Conservation (phyloP, 176 grass and related monocot genomes). For the Tillandsia leiboldiana region DNA sequence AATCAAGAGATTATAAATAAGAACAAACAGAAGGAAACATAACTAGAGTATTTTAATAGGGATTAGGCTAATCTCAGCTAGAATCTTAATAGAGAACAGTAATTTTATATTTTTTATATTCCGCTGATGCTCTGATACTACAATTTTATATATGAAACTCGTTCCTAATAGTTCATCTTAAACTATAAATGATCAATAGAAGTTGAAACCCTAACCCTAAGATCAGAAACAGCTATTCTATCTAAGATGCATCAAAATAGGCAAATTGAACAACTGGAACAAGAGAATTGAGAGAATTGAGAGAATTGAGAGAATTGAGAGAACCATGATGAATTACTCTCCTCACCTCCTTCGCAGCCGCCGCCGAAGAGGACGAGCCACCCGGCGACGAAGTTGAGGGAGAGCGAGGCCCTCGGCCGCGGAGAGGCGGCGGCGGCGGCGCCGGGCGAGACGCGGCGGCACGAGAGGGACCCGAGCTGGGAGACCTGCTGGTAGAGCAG, state of each 20-base stretch:
- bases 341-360: constrained; percentile 76
- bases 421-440: constrained; percentile 37
- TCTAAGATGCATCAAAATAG: not conserved
- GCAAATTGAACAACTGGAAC: not conserved
- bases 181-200: too few relatives aligned
- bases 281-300: not conserved
- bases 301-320: not conserved
- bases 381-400: constrained; percentile 68
- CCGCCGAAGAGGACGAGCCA: constrained; percentile 90
- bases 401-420: constrained; percentile 71
- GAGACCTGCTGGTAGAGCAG: constrained; percentile 55
- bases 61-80: too few relatives aligned
- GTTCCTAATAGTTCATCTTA: too few relatives aligned
- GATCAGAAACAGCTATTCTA: not conserved
- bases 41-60: too few relatives aligned
- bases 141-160: too few relatives aligned
- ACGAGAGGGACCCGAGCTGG: constrained; percentile 35
- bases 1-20: too few relatives aligned
- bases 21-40: too few relatives aligned
- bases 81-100: too few relatives aligned
- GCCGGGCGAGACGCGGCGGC: constrained; percentile 34
- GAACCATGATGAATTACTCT: not conserved
- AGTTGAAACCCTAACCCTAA: not conserved
- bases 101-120: too few relatives aligned
- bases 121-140: too few relatives aligned